Conservation (phyloP, 2,329 filamentous ascomycete species). For the Leptographium radiaticola region DNA sequence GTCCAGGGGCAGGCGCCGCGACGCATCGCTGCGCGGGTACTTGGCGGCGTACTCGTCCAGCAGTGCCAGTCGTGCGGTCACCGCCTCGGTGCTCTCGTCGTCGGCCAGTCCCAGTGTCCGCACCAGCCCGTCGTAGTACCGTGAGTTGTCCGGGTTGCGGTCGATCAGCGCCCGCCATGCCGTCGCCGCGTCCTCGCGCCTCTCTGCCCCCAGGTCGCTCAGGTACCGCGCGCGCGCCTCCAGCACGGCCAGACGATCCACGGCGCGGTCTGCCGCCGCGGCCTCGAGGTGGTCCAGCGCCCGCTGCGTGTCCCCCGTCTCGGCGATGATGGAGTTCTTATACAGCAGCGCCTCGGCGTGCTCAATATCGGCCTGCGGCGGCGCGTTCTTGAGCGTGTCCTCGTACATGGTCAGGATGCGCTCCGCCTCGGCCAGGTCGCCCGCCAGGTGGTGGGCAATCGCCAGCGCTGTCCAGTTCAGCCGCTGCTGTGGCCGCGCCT, state of each 20-base stretch:
- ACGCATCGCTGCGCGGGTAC: constrained; percentile 71
- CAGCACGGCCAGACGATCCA: constrained; percentile 75
- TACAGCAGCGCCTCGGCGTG: constrained; percentile 91
- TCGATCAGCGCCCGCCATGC: constrained; percentile 73
- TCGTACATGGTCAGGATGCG: constrained; percentile 86
- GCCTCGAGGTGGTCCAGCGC: constrained; percentile 78
- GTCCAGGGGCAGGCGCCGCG: constrained; percentile 75
- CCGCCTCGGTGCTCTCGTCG: constrained; percentile 35
- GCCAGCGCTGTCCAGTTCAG: constrained; percentile 98
- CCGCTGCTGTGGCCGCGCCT: constrained; percentile 65
- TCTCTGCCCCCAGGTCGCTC: constrained; percentile 47
- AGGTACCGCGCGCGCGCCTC: constrained; percentile 81
- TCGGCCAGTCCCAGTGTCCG: constrained; percentile 47
- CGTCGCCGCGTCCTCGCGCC: constrained; percentile 65
- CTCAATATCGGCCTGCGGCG: constrained; percentile 69
- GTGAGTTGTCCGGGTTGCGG: constrained; percentile 75
- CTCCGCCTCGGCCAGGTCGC: constrained; percentile 75
- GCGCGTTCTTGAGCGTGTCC: constrained; percentile 74
- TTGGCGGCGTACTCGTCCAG: constrained; percentile 73
- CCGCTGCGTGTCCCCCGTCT: constrained; percentile 68
- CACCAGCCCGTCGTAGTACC: constrained; percentile 72
- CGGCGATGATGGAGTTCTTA: constrained; percentile 89
- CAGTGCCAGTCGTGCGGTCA: constrained; percentile 50
- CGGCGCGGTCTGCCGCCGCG: constrained; percentile 59
- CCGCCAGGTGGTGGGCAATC: constrained; percentile 82